A percentile compares a stretch with the other conserved stretches of the same genome.
Conservation (phyloP, 768 basidiomycete genomes). For the Auriscalpium vulgare region DNA sequence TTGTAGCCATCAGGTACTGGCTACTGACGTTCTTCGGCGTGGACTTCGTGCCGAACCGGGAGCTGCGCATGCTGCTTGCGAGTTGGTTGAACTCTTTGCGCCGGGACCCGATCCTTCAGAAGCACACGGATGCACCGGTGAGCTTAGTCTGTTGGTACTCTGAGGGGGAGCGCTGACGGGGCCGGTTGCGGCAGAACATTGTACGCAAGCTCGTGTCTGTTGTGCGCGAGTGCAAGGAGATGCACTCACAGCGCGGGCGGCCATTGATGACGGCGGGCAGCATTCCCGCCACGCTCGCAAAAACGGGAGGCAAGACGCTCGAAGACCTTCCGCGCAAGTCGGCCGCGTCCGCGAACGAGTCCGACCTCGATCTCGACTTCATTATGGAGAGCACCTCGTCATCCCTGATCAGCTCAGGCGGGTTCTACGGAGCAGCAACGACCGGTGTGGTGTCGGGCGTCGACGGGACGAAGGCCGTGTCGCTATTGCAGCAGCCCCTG, state of each 20-base stretch:
- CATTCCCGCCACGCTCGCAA: neutral
- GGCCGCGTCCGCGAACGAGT: conserved; percentile 39
- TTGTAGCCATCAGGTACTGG: conserved; percentile 88
- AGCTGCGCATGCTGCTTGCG: conserved; percentile 63
- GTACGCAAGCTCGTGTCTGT: conserved; percentile 79
- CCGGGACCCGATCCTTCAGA: conserved; percentile 60
- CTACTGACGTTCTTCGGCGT: conserved; percentile 82
- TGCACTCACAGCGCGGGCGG: conserved; percentile 28
- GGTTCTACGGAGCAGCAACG: neutral
- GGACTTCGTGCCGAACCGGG: conserved; percentile 79
- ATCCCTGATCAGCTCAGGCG: neutral
- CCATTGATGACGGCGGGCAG: conserved; percentile 27
- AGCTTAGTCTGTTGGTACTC: conserved; percentile 21
- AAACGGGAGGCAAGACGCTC: neutral
- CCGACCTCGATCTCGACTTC: conserved; percentile 76
- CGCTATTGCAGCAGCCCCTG: conserved; percentile 48
- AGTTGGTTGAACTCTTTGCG: conserved; percentile 77
- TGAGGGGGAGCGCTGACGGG: conserved; percentile 3
- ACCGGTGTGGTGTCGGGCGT: neutral
- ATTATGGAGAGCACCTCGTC: conserved; percentile 38
- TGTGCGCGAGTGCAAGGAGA: conserved; percentile 71
- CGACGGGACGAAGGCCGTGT: neutral
- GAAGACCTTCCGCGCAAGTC: conserved; percentile 22
- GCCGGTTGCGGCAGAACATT: conserved; percentile 45
- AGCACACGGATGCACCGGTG: conserved; percentile 65